phyloP scores from a whole-genome alignment of 768 basidiomycete genomes.

The Boletus rubroflammeus region DNA sequence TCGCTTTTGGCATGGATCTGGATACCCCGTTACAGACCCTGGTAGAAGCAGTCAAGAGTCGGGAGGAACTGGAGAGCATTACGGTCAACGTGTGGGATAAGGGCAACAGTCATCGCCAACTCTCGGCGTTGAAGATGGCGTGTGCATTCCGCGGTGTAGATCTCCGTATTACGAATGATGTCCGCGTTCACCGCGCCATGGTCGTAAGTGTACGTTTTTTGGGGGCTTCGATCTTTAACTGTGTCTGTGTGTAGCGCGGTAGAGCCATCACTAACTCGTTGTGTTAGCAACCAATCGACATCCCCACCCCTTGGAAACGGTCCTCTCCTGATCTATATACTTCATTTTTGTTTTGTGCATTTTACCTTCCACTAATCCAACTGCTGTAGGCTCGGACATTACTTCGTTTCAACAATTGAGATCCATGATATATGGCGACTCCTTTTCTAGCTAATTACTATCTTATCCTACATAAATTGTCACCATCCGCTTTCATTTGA shows the following conservation, averaged over 20 bases:
- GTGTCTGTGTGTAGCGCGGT: constrained; percentile 19
- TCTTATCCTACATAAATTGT: constrained; percentile 2
- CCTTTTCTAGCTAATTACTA: neutral
- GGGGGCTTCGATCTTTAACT: constrained; percentile 12
- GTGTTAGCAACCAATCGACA: constrained; percentile 17
- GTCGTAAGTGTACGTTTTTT: constrained; percentile 38
- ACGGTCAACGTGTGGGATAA: constrained; percentile 54
- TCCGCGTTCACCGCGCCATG: constrained; percentile 50
- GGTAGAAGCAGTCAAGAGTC: constrained; percentile 49
- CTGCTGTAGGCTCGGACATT: constrained; percentile 16
- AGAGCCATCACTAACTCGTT: constrained; percentile 9
- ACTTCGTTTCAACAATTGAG: neutral
- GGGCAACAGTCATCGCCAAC: constrained; percentile 46
- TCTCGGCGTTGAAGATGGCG: constrained; percentile 55
- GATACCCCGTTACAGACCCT: constrained; percentile 53
- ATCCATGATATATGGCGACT: neutral
- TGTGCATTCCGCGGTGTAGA: constrained; percentile 63
- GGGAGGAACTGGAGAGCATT: constrained; percentile 43
- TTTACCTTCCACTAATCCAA: constrained; percentile 6
- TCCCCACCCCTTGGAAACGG: neutral
- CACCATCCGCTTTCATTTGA: neutral
- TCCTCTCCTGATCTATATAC: neutral
- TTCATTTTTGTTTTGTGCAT: constrained; percentile 2
- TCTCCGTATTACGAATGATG: constrained; percentile 47
- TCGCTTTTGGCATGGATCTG: constrained; percentile 59